A percentile compares a stretch with the other conserved stretches of the same genome.
These are phyloP conservation scores for Trichoderma polysporum DNA, from an alignment of 2,329 filamentous ascomycete species.

Conservation along the genomic window DNA sequence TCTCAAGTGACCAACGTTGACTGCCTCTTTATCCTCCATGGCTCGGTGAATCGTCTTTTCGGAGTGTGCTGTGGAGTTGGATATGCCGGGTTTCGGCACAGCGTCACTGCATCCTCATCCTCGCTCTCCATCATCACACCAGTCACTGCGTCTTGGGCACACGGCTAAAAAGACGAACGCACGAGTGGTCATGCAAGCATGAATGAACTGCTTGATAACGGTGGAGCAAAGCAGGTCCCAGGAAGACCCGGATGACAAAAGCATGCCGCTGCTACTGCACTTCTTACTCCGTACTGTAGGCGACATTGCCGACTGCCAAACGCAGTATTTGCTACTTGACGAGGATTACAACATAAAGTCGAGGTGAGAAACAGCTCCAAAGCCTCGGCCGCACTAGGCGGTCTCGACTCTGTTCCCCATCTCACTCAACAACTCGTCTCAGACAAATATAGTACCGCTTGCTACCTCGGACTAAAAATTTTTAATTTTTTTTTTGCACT, in stretches of 20 bases:
- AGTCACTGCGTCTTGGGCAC: neutral
- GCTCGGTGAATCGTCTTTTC: neutral
- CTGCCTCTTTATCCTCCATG: neutral
- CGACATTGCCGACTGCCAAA: neutral
- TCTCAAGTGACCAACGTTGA: neutral
- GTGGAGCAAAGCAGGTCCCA: conserved; percentile 2
- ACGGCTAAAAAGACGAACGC: neutral
- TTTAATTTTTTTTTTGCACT: too few relatives aligned
- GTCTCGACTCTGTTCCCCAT: conserved; percentile 1
- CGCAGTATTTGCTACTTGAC: neutral
- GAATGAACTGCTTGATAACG: conserved; percentile 8
- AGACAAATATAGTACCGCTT: neutral
- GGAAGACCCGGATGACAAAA: neutral
- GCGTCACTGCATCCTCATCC: neutral
- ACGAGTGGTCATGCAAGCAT: conserved; percentile 1
- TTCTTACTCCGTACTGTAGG: too few relatives aligned
- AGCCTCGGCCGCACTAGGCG: neutral
- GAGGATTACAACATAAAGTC: neutral
- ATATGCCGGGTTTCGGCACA: neutral
- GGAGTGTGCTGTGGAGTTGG: neutral
- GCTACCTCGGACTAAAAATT: too few relatives aligned
- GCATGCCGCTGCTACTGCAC: neutral
- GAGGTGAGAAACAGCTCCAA: neutral
- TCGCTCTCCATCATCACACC: neutral
- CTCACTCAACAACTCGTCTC: neutral